Base-by-base conservation (phyloP, 2,329 filamentous ascomycete species). In the Aspergillus niger region DNA sequence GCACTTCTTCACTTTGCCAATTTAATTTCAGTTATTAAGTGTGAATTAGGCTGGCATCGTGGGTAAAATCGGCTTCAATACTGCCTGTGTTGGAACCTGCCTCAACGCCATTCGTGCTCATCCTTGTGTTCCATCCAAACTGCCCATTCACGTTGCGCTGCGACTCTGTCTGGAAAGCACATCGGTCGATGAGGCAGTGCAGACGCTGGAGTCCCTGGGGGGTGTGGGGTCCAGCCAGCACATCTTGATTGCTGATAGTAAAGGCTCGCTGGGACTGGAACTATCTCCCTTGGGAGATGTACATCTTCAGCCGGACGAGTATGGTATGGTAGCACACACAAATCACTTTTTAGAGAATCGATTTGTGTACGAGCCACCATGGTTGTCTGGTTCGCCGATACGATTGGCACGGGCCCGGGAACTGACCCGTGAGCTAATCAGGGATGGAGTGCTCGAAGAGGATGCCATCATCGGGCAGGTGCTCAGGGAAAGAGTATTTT, bases 61-160 rank as follows among this genome's bases (percentile, higher is more conserved):
- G 36, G 86, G 86, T 13, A 90, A 90, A 71, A 88, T 89, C 22
- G 87, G 87, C 0, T 77, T 89, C 65, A 90, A 90, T 67, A 76
- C 75, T 15, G 68, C 71, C 0, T 85, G 86, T 0, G 84, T 89
- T 0, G 86, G 85, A 0, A 82, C 83, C 0, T 83, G 82, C 47
- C 76, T 89, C 8, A 89, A 89, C 62, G 87, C 86, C 0, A 86
- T 89, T 61, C 79, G 81, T 41, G 84, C 84, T 3, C 78, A 80
- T 2, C 85, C 85, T 1, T 80, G 87, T 51, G 79, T 86, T 66
- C 66, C 72, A 2, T 71, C 72, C 1, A 81, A 79, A 7, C 66
- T 89, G 2, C 86, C 87, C 0, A 82, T 86, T n/a, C 87, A 89
- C 67, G 75, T 89, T 6, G 85, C 84, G 0, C 77, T 89, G 5